Conservation (phyloP, 202 grass and related monocot species). For the Hordeum pubiflorum region DNA sequence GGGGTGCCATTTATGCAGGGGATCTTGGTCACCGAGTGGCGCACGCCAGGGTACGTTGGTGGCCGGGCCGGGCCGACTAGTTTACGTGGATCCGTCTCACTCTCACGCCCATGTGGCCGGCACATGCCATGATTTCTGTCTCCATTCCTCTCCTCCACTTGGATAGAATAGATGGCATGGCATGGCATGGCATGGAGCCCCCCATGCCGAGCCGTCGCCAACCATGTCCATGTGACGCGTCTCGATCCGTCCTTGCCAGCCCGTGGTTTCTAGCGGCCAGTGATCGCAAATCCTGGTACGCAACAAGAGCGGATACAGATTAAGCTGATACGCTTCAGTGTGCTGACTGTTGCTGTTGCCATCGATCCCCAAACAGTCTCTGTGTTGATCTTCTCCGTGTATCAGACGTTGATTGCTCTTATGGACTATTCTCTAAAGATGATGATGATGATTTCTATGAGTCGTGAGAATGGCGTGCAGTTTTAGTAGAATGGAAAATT, state of each 20-base stretch:
- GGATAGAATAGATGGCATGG: background rate
- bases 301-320: background rate
- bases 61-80: background rate
- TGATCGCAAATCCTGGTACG: background rate
- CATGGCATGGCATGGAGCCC: too few relatives aligned
- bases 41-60: background rate
- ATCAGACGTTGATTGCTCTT: background rate
- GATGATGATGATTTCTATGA: too few relatives aligned
- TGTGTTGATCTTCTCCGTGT: background rate
- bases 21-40: background rate
- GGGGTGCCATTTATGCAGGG: background rate
- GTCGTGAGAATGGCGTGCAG: background rate
- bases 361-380: too few relatives aligned
- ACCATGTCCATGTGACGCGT: background rate
- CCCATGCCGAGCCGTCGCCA: background rate
- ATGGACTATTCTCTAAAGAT: too few relatives aligned
- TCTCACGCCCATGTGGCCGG: constrained; percentile 33
- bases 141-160: background rate
- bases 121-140: constrained; percentile 7
- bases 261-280: too few relatives aligned
- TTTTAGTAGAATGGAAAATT: background rate
- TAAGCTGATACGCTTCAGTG: background rate
- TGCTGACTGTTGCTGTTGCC: too few relatives aligned
- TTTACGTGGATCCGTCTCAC: constrained; percentile 21
- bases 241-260: background rate